Evolutionary conservation across 169 alveolate genomes (phyloP), one percentile per base, ranked within the genome.

Genomic region (Eimeria mitis): DNA sequence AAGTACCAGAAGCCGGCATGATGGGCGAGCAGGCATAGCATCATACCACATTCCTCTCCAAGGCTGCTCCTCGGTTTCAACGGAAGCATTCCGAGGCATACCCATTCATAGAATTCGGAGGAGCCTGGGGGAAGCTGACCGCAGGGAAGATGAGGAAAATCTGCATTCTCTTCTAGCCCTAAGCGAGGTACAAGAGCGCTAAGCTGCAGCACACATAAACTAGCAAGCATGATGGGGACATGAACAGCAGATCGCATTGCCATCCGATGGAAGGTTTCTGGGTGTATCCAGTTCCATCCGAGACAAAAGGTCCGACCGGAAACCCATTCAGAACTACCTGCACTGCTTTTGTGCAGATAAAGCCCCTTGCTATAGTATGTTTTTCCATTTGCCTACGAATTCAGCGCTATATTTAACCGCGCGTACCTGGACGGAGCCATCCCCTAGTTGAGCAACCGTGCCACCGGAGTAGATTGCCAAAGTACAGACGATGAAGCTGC

Each of bases 391-490:
- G 19, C n/a, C 34, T 2, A 73, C 31, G 13, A 56, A 73, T 28
- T 40, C 68, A 78, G 47, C 13, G n/a, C 6, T 63, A 2, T 3
- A n/a, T 13, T 34, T 40, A 9, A 63, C 34, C 37, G 70, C 19
- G 71, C 91, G 78, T 19, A 91, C 95, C 76, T 91, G 70, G 37
- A 83, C 89, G 28, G 91, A 37, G 91, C 95, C 47, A n/a, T 91
- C 71, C 37, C 59, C 65, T 6, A 91, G 73, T 25, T 91, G 90
- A 34, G 81, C 79, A 37, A 91, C 79, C 9, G 95, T 78, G 40
- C 95, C 95, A 11, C 95, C 95, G 71, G 95, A 78, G 54, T 91
- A 91, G 79, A 91, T 83, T 1, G 95, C 95, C 73, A 91, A 79
- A 37, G 95, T 91, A n/a, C 88, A 65, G 76, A 91, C 95, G 90